phyloP scores from a whole-genome alignment of 306 rosid genomes.

The Glycine tomentella region DNA sequence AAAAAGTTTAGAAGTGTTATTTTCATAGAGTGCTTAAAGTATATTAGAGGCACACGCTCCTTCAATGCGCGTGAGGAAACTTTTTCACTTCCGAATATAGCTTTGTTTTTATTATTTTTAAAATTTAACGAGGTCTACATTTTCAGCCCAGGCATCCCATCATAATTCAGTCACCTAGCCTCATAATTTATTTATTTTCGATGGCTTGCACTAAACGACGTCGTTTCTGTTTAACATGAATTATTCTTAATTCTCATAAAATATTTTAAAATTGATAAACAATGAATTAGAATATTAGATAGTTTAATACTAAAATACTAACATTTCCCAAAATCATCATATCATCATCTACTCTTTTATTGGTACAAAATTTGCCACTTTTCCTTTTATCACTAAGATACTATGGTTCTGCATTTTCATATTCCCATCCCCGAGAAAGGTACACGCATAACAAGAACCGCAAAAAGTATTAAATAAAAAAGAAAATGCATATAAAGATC shows the following conservation, averaged over 20 bases:
- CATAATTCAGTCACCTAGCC: conserved; percentile 29
- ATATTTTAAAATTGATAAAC: background rate
- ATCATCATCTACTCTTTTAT: background rate
- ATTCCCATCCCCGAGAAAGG: background rate
- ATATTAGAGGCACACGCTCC: background rate
- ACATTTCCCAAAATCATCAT: background rate
- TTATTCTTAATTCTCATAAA: conserved; percentile 22
- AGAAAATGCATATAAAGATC: background rate
- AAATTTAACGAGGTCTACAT: conserved; percentile 9
- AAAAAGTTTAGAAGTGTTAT: background rate
- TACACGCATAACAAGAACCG: background rate
- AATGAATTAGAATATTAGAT: background rate
- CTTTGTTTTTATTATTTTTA: background rate
- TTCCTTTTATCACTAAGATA: background rate
- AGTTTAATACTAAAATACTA: background rate
- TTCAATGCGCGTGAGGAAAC: conserved; percentile 2
- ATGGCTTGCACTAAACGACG: conserved; percentile 32
- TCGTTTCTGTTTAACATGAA: conserved; percentile 41
- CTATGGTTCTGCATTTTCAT: conserved; percentile 21
- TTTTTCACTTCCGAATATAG: background rate
- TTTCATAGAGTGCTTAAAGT: background rate
- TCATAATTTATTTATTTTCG: conserved; percentile 3
- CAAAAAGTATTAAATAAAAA: background rate
- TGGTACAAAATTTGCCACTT: background rate
- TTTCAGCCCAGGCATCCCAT: conserved; percentile 46